These are phyloP conservation scores for Globisporangium perplexum DNA, from an alignment of 352 stramenopile species.

Conservation along the genomic window DNA sequence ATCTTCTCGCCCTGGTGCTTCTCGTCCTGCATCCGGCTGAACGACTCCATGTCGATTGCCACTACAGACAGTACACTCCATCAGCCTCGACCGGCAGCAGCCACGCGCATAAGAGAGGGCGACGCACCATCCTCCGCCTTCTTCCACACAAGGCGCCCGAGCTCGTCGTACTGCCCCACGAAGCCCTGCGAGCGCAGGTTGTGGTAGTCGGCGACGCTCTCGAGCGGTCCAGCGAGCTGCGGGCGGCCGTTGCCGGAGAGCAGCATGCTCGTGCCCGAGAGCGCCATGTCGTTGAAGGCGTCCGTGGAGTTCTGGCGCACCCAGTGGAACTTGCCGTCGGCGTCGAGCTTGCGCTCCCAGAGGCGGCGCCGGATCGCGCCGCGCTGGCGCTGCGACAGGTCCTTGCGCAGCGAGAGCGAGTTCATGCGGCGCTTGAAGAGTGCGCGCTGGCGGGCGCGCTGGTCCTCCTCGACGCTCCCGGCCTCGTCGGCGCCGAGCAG, in stretches of 20 bases:
- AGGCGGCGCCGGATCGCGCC: conserved; percentile 57
- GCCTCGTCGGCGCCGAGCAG: conserved; percentile 37
- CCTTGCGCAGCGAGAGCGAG: conserved; percentile 49
- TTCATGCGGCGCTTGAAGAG: conserved; percentile 70
- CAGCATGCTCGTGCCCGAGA: conserved; percentile 9
- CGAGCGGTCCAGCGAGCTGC: conserved; percentile 12
- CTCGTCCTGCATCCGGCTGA: conserved; percentile 29
- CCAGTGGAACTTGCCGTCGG: conserved; percentile 72
- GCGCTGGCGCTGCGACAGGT: conserved; percentile 60
- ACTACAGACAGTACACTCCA: conserved; percentile 12
- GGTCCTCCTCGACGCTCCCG: conserved; percentile 23
- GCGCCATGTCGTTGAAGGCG: conserved; percentile 15
- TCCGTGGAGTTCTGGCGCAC: conserved; percentile 57
- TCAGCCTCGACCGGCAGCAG: neutral
- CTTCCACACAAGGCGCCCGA: conserved; percentile 46
- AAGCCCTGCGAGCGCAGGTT: conserved; percentile 60
- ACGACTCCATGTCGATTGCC: conserved; percentile 67
- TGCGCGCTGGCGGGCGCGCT: conserved; percentile 43
- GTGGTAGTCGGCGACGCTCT: conserved; percentile 55
- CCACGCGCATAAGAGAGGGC: no score
- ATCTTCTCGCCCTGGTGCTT: conserved; percentile 34
- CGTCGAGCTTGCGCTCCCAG: conserved; percentile 52
- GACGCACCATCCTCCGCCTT: conserved; percentile 41
- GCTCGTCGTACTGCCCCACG: conserved; percentile 61
- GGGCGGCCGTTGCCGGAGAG: conserved; percentile 27